Conservation (phyloP, 139 green algal species). For the Ostreobium quekettii region DNA sequence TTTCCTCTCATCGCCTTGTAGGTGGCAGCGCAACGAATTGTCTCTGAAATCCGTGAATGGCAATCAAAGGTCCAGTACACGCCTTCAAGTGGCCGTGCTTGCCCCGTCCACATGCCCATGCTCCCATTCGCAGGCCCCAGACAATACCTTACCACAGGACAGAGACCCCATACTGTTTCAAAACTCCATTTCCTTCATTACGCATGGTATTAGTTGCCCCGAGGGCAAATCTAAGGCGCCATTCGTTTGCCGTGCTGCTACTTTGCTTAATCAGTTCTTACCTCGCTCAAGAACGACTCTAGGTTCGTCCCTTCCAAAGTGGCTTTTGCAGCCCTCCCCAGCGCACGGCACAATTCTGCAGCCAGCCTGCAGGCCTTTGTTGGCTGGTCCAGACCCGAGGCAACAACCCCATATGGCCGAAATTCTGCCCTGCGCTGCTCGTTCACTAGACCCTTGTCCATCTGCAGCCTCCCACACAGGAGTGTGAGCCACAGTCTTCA, state of each 20-base stretch:
- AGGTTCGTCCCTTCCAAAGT: conserved; percentile 46
- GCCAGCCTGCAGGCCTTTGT: conserved; percentile 44
- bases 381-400: conserved; percentile 39
- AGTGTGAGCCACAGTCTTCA: too few relatives aligned
- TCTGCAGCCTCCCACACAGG: conserved; percentile 26
- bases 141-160: background rate
- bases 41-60: too few relatives aligned
- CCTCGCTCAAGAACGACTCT: conserved; percentile 40
- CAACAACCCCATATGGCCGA: conserved; percentile 29
- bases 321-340: conserved; percentile 20
- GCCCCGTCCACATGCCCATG: background rate
- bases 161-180: too few relatives aligned
- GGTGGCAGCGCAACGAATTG: background rate
- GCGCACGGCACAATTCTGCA: conserved; percentile 32
- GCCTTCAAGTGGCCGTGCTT: background rate
- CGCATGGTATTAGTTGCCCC: too few relatives aligned
- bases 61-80: background rate
- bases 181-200: too few relatives aligned
- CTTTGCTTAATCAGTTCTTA: too few relatives aligned
- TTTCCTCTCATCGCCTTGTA: too few relatives aligned
- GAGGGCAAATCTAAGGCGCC: too few relatives aligned
- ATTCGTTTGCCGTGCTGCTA: too few relatives aligned
- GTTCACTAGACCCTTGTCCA: conserved; percentile 36
- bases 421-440: conserved; percentile 55
- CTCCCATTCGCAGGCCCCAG: background rate